Evolutionary conservation across 352 stramenopile species (phyloP), one percentile per base, ranked within the genome.

Genomic region (Globisporangium heterothallicum): DNA sequence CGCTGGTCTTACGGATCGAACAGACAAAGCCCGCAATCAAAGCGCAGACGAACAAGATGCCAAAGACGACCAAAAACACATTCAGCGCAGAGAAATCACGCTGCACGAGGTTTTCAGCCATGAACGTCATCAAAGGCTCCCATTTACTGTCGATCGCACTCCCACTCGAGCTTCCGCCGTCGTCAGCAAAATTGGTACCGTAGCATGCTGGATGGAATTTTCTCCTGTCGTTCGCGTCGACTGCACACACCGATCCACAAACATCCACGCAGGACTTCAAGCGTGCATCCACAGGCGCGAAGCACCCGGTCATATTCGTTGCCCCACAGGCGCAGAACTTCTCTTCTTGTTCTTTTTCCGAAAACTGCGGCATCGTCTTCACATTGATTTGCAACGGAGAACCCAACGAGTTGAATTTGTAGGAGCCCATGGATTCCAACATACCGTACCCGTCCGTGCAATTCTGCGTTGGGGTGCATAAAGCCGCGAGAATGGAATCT

Each of bases 381-480:
- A 90, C 76, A 35, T 88, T 86, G 47, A 90, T 69, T 43, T 89
- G 78, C 6, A 78, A 63, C 2, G 81, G 74, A 10, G 77, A 86
- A 22, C 78, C 77, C 24, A 87, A 29, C n/a, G 60, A 68, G 45
- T 74, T 66, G 56, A 87, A 83, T 45, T 78, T 84, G 65, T 89
- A 90, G 13, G 60, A 25, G 7, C 78, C 78, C 58, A 92, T 81
- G 30, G 70, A 77, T 10, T 66, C 47, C 43, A 92, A 46, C 21
- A 89, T 35, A 4, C 71, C 72, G n/a, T 67, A 63, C 12, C 68
- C 74, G 16, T 75, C 67, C 9, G 72, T 84, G 61, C 81, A 92
- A 46, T 82, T 84, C 13, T 78, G 55, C 2, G 52, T 49, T 10
- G 63, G 45, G 5, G 51, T 70, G 59, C 81, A 92, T 22, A 84